Evolutionary conservation across 2,329 filamentous ascomycete species (phyloP), one percentile per base, ranked within the genome.

Genomic region (Colletotrichum musicola): DNA sequence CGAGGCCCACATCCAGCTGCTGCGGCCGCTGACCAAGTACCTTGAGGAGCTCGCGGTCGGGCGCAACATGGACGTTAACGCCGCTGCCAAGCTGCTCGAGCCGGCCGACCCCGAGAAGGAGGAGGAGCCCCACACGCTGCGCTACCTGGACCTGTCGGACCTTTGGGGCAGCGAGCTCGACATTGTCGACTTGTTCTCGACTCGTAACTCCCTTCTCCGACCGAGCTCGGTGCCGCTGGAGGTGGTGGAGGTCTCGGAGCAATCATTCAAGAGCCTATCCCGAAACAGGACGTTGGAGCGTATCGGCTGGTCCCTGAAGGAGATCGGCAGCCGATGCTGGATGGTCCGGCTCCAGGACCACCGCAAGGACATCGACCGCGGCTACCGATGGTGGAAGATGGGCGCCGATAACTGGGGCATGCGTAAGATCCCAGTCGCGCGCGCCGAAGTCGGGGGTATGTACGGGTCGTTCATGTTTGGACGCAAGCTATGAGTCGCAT

Each of bases 391-490:
- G 74, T 96, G 93, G 93, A 96, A 96, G 83, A 92, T 94, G 91
- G 93, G 93, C 38, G 93, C 93, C 56, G 88, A 89, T 73, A 93
- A 90, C 81, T 95, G 93, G 93, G 93, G 93, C 44, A 94, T 94
- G 89, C 87, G 92, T 71, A 96, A 98, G 82, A 87, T 98, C 49
- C 97, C 95, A n/a, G 91, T 98, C 73, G 94, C 93, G 27, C 89
- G 90, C 75, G 93, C 95, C 61, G 95, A 98, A 79, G 92, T 98
- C 27, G 96, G 97, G 74, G 94, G 94, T 71, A 97, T 97, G 76
- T 98, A 98, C 77, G 96, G 96, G 22, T 87, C 83, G 25, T 89
- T 87, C 74, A 90, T 90, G 88, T 90, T 89, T 80, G 86, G 86
- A 74, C 81, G 86, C 72, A 85, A 86, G 75, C 78, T 89, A 64